Conservation (phyloP, 2,329 filamentous ascomycete genomes). For the Alternaria brassicae region DNA sequence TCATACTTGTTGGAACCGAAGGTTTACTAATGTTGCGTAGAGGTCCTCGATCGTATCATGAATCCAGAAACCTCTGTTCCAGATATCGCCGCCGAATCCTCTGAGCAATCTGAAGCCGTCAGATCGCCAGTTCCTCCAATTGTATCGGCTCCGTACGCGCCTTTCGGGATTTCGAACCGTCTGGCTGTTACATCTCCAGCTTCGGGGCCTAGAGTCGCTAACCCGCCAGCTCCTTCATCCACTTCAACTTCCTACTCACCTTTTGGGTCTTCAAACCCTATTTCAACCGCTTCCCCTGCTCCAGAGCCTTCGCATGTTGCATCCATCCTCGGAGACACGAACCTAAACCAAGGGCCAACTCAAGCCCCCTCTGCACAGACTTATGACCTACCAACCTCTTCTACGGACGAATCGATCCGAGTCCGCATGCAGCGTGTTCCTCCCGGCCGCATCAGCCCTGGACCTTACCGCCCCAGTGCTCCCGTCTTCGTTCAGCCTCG, state of each 20-base stretch:
- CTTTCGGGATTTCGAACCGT: not conserved
- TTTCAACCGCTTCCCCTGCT: not conserved
- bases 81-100: not conserved
- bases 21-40: not conserved
- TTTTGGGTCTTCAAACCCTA: not conserved
- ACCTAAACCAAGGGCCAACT: not conserved
- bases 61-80: not conserved
- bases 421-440: no score
- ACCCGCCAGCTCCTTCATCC: not conserved
- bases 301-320: not conserved
- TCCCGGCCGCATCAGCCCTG: no score
- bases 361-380: not conserved
- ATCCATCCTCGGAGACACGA: not conserved
- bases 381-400: no score
- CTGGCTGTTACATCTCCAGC: no score
- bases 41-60: not conserved
- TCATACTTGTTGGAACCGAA: not conserved
- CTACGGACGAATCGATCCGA: no score
- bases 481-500: no score
- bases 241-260: not conserved
- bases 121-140: not conserved
- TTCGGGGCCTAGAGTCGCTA: no score
- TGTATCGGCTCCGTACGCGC: not conserved
- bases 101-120: not conserved
- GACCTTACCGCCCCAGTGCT: no score